Evolutionary conservation across 805 yeast genomes (phyloP).

Genomic region (Candida khao-thaluensis): DNA sequence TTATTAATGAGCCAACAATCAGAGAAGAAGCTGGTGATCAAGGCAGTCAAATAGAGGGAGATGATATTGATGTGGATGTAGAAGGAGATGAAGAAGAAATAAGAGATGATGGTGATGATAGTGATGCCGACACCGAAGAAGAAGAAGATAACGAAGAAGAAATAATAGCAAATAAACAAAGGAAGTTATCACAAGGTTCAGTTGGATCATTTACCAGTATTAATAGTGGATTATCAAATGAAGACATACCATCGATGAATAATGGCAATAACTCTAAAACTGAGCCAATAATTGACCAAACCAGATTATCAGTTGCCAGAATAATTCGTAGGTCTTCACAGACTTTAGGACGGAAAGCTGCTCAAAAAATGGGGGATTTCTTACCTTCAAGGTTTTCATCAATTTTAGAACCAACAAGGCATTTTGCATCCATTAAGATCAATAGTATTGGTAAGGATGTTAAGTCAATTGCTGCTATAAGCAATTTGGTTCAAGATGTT

Average conservation of each 20-base stretch:
- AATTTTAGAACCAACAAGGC: slow-evolving; percentile 84
- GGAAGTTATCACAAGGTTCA: slow-evolving; percentile 42
- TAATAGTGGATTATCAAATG: slow-evolving; percentile 26
- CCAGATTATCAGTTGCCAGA: slow-evolving; percentile 71
- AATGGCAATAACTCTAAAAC: slow-evolving; percentile 21
- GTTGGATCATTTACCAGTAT: slow-evolving; percentile 34
- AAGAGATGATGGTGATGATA: slow-evolving; percentile 13
- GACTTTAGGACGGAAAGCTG: slow-evolving; percentile 73
- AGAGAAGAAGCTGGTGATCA: slow-evolving; percentile 21
- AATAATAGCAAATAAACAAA: slow-evolving; percentile 22
- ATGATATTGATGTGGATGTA: slow-evolving; percentile 18
- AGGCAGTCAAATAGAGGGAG: not conserved
- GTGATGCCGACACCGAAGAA: slow-evolving; percentile 16
- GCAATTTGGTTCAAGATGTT: slow-evolving; percentile 30
- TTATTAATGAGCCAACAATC: slow-evolving; percentile 24
- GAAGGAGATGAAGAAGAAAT: slow-evolving; percentile 12
- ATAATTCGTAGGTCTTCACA: slow-evolving; percentile 77
- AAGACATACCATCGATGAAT: slow-evolving; percentile 20
- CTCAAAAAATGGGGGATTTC: slow-evolving; percentile 85
- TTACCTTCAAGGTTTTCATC: slow-evolving; percentile 79
- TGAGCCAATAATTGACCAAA: slow-evolving; percentile 70
- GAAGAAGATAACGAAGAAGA: slow-evolving; percentile 24
- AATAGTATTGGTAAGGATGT: slow-evolving; percentile 39
- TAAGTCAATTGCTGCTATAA: slow-evolving; percentile 47
- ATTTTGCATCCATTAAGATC: slow-evolving; percentile 84